These are phyloP conservation scores for Apophysomyces variabilis DNA, from an alignment of 371 early-diverging fungal species.

Conservation along the genomic window DNA sequence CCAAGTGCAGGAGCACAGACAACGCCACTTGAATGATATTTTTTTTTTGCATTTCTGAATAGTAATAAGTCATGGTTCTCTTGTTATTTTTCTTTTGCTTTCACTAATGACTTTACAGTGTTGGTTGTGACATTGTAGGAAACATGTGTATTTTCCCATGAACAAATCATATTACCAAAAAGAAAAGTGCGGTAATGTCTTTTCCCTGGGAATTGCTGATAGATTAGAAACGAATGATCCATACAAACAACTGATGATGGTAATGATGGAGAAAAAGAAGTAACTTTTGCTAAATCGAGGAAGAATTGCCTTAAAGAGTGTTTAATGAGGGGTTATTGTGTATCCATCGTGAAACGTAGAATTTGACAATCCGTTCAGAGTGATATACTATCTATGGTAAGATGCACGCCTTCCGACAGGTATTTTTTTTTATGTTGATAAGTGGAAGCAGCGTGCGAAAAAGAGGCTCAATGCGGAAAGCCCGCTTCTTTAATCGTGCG, in stretches of 20 bases:
- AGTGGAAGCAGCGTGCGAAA: neutral
- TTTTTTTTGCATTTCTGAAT: neutral
- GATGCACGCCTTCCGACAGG: neutral
- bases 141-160: neutral
- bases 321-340: constrained; percentile 4
- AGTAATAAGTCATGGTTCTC: neutral
- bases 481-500: neutral
- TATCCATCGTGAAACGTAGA: neutral
- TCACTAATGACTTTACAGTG: too few species aligned
- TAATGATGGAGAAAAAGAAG: constrained; percentile 4
- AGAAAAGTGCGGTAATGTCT: neutral
- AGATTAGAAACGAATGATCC: constrained; percentile 4
- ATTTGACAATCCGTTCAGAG: neutral
- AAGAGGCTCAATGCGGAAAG: neutral
- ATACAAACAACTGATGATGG: neutral
- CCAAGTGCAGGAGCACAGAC: neutral
- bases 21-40: neutral
- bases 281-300: constrained; percentile 7
- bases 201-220: constrained; percentile 1
- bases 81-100: too few species aligned
- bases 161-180: neutral
- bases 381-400: constrained; percentile 7
- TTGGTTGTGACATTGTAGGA: too few species aligned
- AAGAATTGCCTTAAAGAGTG: constrained; percentile 6
- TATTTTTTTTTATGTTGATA: constrained; percentile 4